Evolutionary conservation across 1,284 basidiomycete genomes (phyloP), one percentile per base, ranked within the genome.

Genomic region (Cutaneotrichosporon sp.): DNA sequence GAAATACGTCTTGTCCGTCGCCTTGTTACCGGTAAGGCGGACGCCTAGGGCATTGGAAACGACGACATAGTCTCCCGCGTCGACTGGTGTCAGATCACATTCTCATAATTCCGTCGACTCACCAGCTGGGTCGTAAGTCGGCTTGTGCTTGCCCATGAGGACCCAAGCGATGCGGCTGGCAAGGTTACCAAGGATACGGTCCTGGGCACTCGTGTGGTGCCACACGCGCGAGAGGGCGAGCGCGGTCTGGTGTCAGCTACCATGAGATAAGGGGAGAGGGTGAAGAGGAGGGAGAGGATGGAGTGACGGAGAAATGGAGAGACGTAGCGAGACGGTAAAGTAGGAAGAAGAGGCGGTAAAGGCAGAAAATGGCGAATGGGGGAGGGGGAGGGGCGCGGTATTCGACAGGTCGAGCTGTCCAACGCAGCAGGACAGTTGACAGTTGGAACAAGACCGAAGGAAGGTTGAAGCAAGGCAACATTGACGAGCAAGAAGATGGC

Each of bases 81-180:
- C 94, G 69, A 89, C 94, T 95, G 66, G 0, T 11, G 60, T 61
- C 22, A 61, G 60, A 31, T 30, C 9, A 31, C 30, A 4, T 8
- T 9, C 50, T 26, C 21, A 22, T 2, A 4, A 4, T 51, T 31
- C 1, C 8, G 32, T 42, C 9, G 2, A 82, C 88, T 66, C 71
- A 92, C 93, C 87, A 71, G 88, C 86, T 26, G 91, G 92, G 81
- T 98, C 92, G 73, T 92, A 98, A 58, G 97, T 92, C 21, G 97
- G 96, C 80, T 99, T 99, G 81, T 99, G 92, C 83, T 99, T 99
- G 77, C 97, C 97, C 95, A 98, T 98, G 62, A 99, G 85, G 31
- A 93, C 91, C 63, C 91, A 86, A 0, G 97, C 97, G 75, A 99
- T 97, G 53, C 92, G 87, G 73, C 91, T 89, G 7, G 96, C 94